Conservation (phyloP, 1,284 basidiomycete genomes). For the Rhodotorula sp. region DNA sequence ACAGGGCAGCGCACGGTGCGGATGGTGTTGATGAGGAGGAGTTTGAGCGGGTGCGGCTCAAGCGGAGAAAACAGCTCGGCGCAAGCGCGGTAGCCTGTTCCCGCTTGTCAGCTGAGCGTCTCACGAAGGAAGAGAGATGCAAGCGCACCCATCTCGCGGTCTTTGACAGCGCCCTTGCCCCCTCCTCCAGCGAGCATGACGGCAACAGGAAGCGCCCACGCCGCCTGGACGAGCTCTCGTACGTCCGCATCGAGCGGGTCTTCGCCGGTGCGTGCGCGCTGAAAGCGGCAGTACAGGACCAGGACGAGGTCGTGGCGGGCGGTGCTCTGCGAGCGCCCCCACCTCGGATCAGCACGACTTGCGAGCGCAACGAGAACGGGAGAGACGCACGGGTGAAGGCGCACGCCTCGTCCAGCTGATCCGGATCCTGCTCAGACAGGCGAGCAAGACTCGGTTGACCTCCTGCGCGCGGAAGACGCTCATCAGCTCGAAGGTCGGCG, state of each 20-base stretch:
- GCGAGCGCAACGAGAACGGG: neutral
- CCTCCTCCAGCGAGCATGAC: slow-evolving; percentile 28
- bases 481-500: neutral
- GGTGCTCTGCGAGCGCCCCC: slow-evolving; percentile 6
- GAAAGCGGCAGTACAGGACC: slow-evolving; percentile 22
- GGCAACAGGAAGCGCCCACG: slow-evolving; percentile 12
- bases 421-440: neutral
- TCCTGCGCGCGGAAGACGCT: neutral
- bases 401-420: neutral
- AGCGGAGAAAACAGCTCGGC: slow-evolving; percentile 24
- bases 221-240: neutral
- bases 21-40: slow-evolving; percentile 35
- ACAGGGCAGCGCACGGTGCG: neutral
- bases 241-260: neutral
- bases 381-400: neutral
- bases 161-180: neutral
- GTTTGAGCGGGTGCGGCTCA: slow-evolving; percentile 21
- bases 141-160: slow-evolving; percentile 18
- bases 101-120: too few species aligned
- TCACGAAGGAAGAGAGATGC: neutral
- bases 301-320: slow-evolving; percentile 25
- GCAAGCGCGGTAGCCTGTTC: slow-evolving; percentile 34
- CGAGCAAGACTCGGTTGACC: neutral
- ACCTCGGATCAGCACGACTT: neutral
- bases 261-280: neutral